phyloP scores from a whole-genome alignment of 1,139 yeast genomes.

The Magnusiomyces suaveolens region DNA sequence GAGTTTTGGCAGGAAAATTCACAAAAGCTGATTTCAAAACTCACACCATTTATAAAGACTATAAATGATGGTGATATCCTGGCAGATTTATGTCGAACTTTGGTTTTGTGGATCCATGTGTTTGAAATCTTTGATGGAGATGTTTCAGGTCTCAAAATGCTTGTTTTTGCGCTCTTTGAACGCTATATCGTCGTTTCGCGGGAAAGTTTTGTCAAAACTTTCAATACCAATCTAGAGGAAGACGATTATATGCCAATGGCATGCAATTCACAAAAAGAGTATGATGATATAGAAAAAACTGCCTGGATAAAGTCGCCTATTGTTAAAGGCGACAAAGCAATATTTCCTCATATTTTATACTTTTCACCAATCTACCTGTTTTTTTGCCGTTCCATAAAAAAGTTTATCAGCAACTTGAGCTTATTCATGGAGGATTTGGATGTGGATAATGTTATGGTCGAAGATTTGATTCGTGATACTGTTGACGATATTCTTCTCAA shows the following conservation, averaged over 20 bases:
- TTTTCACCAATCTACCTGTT: slow-evolving; percentile 84
- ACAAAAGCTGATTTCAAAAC: slow-evolving; percentile 27
- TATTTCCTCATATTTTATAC: slow-evolving; percentile 69
- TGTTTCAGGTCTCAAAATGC: slow-evolving; percentile 51
- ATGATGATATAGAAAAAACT: slow-evolving; percentile 50
- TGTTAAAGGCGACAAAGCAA: slow-evolving; percentile 32
- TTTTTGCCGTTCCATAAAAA: slow-evolving; percentile 66
- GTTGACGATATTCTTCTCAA: slow-evolving; percentile 63
- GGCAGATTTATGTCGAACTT: slow-evolving; percentile 42
- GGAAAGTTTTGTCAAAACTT: slow-evolving; percentile 51
- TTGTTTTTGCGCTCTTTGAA: slow-evolving; percentile 50
- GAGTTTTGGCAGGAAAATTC: slow-evolving; percentile 70
- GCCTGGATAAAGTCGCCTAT: slow-evolving; percentile 53
- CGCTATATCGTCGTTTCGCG: slow-evolving; percentile 51
- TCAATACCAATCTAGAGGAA: slow-evolving; percentile 52
- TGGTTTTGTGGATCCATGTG: slow-evolving; percentile 68
- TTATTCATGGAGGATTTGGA: slow-evolving; percentile 53
- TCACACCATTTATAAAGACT: slow-evolving; percentile 23
- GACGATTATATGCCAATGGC: slow-evolving; percentile 87
- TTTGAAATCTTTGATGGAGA: slow-evolving; percentile 64
- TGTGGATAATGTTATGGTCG: slow-evolving; percentile 44
- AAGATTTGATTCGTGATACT: slow-evolving; percentile 38
- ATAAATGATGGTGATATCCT: slow-evolving; percentile 34
- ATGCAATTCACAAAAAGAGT: slow-evolving; percentile 50
- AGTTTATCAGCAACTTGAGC: slow-evolving; percentile 52